Percentiles rank a stretch among this genome's conserved stretches.
Evolutionary conservation across 2,329 filamentous ascomycete genomes (phyloP).

Genomic region (Botrytis deweyae): DNA sequence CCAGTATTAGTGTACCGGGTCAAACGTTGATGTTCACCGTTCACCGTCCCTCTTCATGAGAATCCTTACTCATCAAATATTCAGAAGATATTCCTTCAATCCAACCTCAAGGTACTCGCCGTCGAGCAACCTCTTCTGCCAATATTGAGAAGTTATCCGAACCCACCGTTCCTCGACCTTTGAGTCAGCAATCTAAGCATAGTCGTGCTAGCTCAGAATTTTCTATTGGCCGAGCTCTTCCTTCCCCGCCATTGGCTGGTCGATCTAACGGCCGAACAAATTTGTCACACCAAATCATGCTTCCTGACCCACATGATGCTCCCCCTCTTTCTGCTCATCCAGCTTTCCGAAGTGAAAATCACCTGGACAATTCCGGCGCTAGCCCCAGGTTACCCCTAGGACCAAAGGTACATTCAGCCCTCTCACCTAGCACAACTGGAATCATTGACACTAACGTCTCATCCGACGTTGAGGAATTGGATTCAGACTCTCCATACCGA

Average conservation of each 20-base stretch:
- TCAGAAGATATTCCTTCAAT: slow-evolving; percentile 9
- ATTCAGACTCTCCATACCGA: slow-evolving; percentile 63
- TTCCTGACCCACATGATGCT: slow-evolving; percentile 36
- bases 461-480: slow-evolving; percentile 59
- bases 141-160: slow-evolving; percentile 59
- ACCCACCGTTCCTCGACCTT: slow-evolving; percentile 49
- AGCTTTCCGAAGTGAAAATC: slow-evolving; percentile 35
- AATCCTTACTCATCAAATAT: background rate
- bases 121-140: slow-evolving; percentile 60
- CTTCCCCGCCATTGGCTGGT: slow-evolving; percentile 46
- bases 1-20: background rate
- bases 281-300: slow-evolving; percentile 34
- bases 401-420: slow-evolving; percentile 28
- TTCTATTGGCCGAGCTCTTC: slow-evolving; percentile 56
- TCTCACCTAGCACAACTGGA: slow-evolving; percentile 27
- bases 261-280: slow-evolving; percentile 39
- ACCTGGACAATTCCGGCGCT: slow-evolving; percentile 29
- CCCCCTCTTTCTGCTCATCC: slow-evolving; percentile 38
- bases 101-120: slow-evolving; percentile 46
- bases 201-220: slow-evolving; percentile 71
- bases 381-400: slow-evolving; percentile 22
- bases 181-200: slow-evolving; percentile 63
- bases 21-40: background rate
- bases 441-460: slow-evolving; percentile 33
- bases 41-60: background rate